Evolutionary conservation across 192 early-diverging fungal genomes (phyloP).

Genomic region (Umbelopsis sp.): DNA sequence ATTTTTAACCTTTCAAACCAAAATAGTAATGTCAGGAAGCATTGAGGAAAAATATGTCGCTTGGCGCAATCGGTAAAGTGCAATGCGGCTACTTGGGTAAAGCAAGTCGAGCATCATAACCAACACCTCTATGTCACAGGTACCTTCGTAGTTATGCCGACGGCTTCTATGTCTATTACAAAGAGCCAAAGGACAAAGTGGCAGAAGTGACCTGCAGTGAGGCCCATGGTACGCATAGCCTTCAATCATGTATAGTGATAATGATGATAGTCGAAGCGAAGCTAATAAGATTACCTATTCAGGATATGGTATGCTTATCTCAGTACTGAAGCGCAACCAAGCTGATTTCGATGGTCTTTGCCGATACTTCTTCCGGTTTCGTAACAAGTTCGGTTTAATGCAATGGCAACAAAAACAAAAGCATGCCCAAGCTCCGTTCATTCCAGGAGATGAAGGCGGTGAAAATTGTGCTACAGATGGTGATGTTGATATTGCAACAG

Average conservation of each 20-base stretch:
- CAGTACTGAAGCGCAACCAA: constrained; percentile 55
- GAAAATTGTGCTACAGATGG: constrained; percentile 57
- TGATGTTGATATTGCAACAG: constrained; percentile 57
- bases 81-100: not conserved
- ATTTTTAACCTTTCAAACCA: constrained; percentile 6
- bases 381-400: constrained; percentile 51
- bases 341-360: constrained; percentile 57
- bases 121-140: constrained; percentile 7
- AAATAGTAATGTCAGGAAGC: constrained; percentile 22
- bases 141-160: constrained; percentile 53
- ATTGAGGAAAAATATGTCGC: constrained; percentile 29
- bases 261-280: not conserved
- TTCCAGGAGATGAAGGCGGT: constrained; percentile 52
- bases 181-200: constrained; percentile 50
- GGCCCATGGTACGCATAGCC: constrained; percentile 41
- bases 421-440: constrained; percentile 34
- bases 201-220: constrained; percentile 57
- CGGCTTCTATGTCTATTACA: constrained; percentile 54
- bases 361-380: constrained; percentile 51
- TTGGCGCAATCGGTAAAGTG: constrained; percentile 27
- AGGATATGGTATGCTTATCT: constrained; percentile 60
- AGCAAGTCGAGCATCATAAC: not conserved
- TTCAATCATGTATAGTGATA: no score
- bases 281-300: not conserved
- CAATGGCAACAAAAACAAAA: constrained; percentile 56